Evolutionary conservation across 192 early-diverging fungal species (phyloP), one percentile per base, ranked within the genome.

Genomic region (Coemansia sp.): DNA sequence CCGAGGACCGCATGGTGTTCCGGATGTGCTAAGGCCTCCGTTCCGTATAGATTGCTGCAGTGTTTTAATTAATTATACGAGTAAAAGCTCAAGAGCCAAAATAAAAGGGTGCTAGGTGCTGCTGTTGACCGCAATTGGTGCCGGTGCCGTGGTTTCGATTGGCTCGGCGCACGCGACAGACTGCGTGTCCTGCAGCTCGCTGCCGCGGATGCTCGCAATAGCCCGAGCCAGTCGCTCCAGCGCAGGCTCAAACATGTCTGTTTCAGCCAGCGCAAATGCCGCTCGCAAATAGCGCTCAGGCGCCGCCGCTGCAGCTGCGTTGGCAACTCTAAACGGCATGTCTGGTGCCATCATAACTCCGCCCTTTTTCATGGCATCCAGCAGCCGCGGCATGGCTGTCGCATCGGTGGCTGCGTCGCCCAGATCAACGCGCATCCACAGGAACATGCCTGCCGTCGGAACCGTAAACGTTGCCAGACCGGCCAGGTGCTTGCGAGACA

Each of bases 391-490:
- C 68, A 74, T 71, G 23, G 68, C 71, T 2, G 57, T 50, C 48
- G 62, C 45, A 39, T 79, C 71, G 7, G 62, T 23, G 2, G 69
- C 53, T 12, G 69, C 75, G 2, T 35, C 8, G 1, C 76, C 71
- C 37, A 84, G 54, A 53, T 84, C 65, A 48, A 88, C 35, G 9
- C 80, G 78, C 59, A 93, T 73, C 96, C 96, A 98, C 45, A 94
- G 71, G 81, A 96, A 98, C 94, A 95, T 95, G 27, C 94, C 91
- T 10, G 87, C 83, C 8, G 81, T 64, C 2, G 89, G 90, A 0
- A 85, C 83, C 0, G 68, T 53, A 72, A 85, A 90, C 23, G 85
- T 82, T 10, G 84, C 86, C 27, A 84, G 67, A 0, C 85, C 85
- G 11, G 52, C 27, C 54, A 98, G 66, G 23, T 89, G 84, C 66